phyloP scores from a whole-genome alignment of 257 asterid genomes.

The Nicotiana obtusifolia region DNA sequence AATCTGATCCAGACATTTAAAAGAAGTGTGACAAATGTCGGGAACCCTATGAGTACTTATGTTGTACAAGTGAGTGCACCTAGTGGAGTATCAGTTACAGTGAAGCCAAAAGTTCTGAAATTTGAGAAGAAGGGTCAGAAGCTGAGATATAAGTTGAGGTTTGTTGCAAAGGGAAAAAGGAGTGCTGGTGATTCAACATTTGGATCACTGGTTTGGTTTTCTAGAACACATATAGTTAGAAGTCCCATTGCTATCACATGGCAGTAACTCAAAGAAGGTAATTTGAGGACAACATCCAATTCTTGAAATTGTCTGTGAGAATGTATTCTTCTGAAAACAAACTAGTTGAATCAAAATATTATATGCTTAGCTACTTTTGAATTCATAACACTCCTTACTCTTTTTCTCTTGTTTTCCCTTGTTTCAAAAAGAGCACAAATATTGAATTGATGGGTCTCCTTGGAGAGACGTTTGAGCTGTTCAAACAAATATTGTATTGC shows the following conservation, averaged over 20 bases:
- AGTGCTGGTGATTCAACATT: conserved; percentile 23
- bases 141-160: conserved; percentile 40
- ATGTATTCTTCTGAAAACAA: not conserved
- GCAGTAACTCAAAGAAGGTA: conserved; percentile 18
- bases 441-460: not conserved
- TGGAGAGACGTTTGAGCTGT: not conserved
- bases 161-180: conserved; percentile 25
- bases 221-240: conserved; percentile 36
- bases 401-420: not conserved
- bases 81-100: conserved; percentile 33
- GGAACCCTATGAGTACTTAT: conserved; percentile 33
- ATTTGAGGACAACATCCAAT: not conserved
- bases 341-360: not conserved
- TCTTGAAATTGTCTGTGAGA: not conserved
- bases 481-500: not conserved
- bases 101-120: conserved; percentile 42
- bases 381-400: not conserved
- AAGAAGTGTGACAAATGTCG: conserved; percentile 68
- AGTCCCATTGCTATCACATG: conserved; percentile 71
- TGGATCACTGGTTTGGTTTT: conserved; percentile 57
- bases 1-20: conserved; percentile 26
- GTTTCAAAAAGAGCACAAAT: not conserved
- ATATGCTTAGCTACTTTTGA: not conserved
- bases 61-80: conserved; percentile 37
- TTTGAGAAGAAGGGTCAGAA: conserved; percentile 46